Evolutionary conservation across 176 grass and related monocot genomes (phyloP).

Genomic region (Hsuehochloa calcarea): DNA sequence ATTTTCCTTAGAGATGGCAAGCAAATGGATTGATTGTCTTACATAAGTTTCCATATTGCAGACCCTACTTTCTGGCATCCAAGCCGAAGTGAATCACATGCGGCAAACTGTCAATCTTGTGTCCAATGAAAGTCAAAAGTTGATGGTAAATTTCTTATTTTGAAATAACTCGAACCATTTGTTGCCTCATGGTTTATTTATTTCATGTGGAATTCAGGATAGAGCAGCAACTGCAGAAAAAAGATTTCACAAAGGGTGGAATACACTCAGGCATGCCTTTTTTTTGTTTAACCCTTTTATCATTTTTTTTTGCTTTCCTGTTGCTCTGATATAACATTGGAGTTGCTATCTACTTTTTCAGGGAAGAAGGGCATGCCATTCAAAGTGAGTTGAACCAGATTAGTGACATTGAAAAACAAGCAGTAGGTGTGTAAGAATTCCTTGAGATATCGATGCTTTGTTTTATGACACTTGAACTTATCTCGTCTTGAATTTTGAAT

Average conservation of each 20-base stretch:
- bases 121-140: conserved; percentile 56
- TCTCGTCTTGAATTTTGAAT: neutral
- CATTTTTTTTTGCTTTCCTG: neutral
- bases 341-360: conserved; percentile 5
- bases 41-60: conserved; percentile 25
- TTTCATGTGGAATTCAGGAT: conserved; percentile 43
- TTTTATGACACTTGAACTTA: neutral
- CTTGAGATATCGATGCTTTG: neutral
- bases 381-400: conserved; percentile 48
- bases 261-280: conserved; percentile 49
- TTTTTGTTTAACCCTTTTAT: neutral
- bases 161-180: neutral
- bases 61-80: conserved; percentile 55
- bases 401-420: conserved; percentile 49
- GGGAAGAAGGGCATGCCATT: conserved; percentile 51
- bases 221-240: conserved; percentile 45
- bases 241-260: conserved; percentile 59
- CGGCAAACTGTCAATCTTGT: conserved; percentile 59
- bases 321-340: neutral
- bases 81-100: conserved; percentile 57
- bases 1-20: neutral
- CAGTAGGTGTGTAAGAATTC: conserved; percentile 41
- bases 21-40: neutral
- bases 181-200: neutral
- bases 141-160: conserved; percentile 42